Evolutionary conservation across 1,139 yeast genomes (phyloP).

Genomic region (Geotrichum restrictum): DNA sequence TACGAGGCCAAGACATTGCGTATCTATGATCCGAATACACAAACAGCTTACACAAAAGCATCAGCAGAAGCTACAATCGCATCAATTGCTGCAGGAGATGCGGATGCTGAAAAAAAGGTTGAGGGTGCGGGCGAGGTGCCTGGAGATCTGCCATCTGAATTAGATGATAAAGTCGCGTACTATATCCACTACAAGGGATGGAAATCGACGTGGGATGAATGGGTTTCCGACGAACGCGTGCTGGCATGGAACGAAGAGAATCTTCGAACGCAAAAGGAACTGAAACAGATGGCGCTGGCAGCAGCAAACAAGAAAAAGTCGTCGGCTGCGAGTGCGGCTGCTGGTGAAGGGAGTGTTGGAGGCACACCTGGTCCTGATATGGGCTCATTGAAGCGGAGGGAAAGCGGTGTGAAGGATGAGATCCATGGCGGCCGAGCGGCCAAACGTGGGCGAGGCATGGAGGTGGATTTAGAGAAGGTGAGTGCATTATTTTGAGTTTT

Average conservation of each 20-base stretch:
- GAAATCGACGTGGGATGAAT: constrained; percentile 96
- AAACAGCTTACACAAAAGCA: constrained; percentile 28
- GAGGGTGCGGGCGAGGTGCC: constrained; percentile 25
- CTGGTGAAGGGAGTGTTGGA: not conserved
- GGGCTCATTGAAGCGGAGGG: constrained; percentile 3
- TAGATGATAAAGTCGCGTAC: constrained; percentile 46
- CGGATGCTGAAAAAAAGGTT: constrained; percentile 2
- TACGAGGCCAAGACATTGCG: constrained; percentile 82
- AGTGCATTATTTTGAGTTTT: not conserved
- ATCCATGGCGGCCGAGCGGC: constrained; percentile 18
- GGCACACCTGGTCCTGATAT: constrained; percentile 1
- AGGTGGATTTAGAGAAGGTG: constrained; percentile 37
- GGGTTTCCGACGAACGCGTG: constrained; percentile 74
- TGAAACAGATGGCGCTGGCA: constrained; percentile 50
- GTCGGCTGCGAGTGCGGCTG: constrained; percentile 1
- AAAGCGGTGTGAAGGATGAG: constrained; percentile 14
- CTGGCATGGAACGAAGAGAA: constrained; percentile 69
- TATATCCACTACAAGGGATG: constrained; percentile 91
- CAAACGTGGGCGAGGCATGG: constrained; percentile 40
- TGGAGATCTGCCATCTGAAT: constrained; percentile 47
- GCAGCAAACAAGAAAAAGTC: constrained; percentile 31
- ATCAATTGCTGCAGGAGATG: constrained; percentile 20
- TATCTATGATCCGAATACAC: constrained; percentile 54
- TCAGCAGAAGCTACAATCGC: constrained; percentile 26
- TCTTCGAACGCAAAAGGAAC: constrained; percentile 57